These are phyloP conservation scores for Stemphylium beticola DNA, from an alignment of 2,329 filamentous ascomycete species.

Conservation along the genomic window DNA sequence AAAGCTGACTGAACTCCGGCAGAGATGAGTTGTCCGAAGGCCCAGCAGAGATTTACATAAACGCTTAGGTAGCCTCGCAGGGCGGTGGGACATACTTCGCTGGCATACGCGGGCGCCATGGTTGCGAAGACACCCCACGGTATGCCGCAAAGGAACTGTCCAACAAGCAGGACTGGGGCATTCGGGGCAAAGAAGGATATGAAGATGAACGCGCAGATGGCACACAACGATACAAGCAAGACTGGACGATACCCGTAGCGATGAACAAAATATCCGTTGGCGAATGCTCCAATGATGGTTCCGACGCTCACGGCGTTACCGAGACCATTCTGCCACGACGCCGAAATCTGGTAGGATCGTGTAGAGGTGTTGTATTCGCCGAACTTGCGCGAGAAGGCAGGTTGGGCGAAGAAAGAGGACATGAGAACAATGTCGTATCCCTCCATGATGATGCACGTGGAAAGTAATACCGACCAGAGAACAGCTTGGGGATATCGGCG, in stretches of 20 bases:
- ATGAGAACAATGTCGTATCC: conserved; percentile 81
- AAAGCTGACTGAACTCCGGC: conserved; percentile 71
- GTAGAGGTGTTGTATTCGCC: conserved; percentile 37
- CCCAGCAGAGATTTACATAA: conserved; percentile 54
- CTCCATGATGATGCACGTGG: conserved; percentile 86
- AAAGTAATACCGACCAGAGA: conserved; percentile 79
- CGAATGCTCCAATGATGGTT: conserved; percentile 50
- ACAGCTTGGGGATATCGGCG: conserved; percentile 83
- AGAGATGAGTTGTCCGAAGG: conserved; percentile 67
- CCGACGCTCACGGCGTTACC: conserved; percentile 50
- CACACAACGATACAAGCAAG: conserved; percentile 20
- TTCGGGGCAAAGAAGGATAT: conserved; percentile 32
- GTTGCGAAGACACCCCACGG: conserved; percentile 52
- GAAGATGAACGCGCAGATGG: conserved; percentile 23
- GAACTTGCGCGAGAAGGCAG: conserved; percentile 49
- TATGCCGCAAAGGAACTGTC: conserved; percentile 33
- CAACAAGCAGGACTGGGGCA: conserved; percentile 22
- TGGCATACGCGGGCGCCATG: conserved; percentile 52
- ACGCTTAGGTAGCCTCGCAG: conserved; percentile 62
- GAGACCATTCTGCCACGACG: conserved; percentile 52
- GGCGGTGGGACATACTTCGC: conserved; percentile 70
- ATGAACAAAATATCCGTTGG: conserved; percentile 47
- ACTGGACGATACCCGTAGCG: conserved; percentile 42
- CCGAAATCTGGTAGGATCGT: conserved; percentile 46
- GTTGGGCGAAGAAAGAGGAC: conserved; percentile 70